These are phyloP conservation scores for Haplosporangium sp. DNA, from an alignment of 371 early-diverging fungal genomes.

Conservation along the genomic window DNA sequence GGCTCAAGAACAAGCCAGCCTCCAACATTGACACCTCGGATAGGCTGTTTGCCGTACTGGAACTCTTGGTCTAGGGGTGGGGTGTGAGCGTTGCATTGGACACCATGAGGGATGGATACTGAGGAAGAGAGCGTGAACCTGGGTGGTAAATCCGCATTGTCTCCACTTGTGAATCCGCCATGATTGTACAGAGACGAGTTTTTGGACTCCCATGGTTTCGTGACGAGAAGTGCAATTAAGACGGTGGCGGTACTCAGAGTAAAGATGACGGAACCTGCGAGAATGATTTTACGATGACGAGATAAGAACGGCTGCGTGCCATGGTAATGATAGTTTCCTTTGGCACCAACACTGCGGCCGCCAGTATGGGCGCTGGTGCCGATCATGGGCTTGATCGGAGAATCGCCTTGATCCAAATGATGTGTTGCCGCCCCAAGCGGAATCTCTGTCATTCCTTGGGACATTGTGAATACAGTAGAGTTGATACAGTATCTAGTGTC, in stretches of 20 bases:
- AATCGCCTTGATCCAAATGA: not conserved
- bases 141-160: not conserved
- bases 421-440: not conserved
- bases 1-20: constrained; percentile 82
- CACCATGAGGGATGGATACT: constrained; percentile 10
- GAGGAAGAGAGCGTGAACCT: constrained; percentile 19
- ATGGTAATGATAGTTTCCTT: not conserved
- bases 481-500: no score
- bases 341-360: constrained; percentile 5
- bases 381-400: constrained; percentile 2
- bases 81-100: constrained; percentile 51
- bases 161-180: not conserved
- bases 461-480: not conserved
- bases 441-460: constrained; percentile 16
- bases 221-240: constrained; percentile 21
- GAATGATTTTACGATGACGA: constrained; percentile 26
- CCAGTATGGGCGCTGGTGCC: not conserved
- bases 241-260: constrained; percentile 19
- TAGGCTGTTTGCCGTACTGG: constrained; percentile 62
- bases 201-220: constrained; percentile 31
- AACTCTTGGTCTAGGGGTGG: constrained; percentile 67
- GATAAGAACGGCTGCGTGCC: constrained; percentile 9
- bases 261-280: constrained; percentile 29
- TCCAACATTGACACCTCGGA: constrained; percentile 81
- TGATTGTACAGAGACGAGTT: not conserved